These are phyloP conservation scores for Sarcodon aspratus DNA, from an alignment of 768 basidiomycete species.

Conservation along the genomic window DNA sequence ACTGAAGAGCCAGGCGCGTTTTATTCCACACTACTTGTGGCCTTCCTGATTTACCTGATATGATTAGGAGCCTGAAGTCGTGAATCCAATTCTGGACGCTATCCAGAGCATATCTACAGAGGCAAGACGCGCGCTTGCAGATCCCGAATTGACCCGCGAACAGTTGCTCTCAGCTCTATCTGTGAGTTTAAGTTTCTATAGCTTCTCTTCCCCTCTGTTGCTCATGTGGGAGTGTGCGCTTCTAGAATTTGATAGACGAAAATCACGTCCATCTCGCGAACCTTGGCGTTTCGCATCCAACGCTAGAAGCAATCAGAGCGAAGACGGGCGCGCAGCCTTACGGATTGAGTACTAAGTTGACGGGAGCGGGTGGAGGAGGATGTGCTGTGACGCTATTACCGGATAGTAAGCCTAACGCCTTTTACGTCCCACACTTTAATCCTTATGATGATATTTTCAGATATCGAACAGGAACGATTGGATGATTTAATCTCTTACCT, in stretches of 20 bases:
- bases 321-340: conserved; percentile 56
- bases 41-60: background rate
- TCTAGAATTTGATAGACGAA: conserved; percentile 70
- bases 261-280: conserved; percentile 81
- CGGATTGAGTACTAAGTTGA: conserved; percentile 81
- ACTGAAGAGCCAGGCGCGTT: conserved; percentile 48
- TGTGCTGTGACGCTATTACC: conserved; percentile 94
- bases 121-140: conserved; percentile 64
- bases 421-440: background rate
- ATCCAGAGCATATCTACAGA: conserved; percentile 84
- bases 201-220: conserved; percentile 2
- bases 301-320: conserved; percentile 72
- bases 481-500: conserved; percentile 49
- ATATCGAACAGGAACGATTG: conserved; percentile 53
- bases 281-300: conserved; percentile 86
- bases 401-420: conserved; percentile 50
- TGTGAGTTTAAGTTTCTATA: conserved; percentile 31
- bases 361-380: conserved; percentile 97
- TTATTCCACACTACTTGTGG: background rate
- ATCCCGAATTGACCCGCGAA: conserved; percentile 57
- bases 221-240: conserved; percentile 5
- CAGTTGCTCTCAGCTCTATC: conserved; percentile 56
- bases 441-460: conserved; percentile 25
- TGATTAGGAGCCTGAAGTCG: conserved; percentile 70
- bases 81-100: conserved; percentile 62